Base-by-base conservation (phyloP, 2,329 filamentous ascomycete species). In the Epichloe baconii region DNA sequence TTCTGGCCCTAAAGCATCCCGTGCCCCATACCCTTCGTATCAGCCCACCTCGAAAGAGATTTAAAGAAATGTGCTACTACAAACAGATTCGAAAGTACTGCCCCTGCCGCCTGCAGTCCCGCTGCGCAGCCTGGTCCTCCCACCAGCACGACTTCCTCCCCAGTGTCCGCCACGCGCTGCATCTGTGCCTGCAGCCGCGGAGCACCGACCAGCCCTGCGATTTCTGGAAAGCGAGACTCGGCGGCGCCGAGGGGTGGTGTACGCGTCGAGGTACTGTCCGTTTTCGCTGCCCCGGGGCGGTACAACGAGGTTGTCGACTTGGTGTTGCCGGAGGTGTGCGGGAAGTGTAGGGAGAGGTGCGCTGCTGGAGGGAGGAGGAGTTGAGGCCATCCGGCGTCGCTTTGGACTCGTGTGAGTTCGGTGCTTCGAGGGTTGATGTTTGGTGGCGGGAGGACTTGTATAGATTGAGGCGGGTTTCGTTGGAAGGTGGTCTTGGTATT, bases 51-150 rank as follows among this genome's bases (percentile, higher is more conserved):
- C 36, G 21, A 21, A 21, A 23, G 11, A 42, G 21, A 11, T 5
- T 5, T 12, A 40, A 36, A 36, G 12, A 21, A 36, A 52, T 49
- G 47, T 52, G 47, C 48, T 26, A 46, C 44, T 52, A n/a, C 45
- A 44, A 34, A 11, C 41, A 48, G 38, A 42, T 52, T 37, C 42
- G 49, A 34, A 31, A 47, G 14, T 47, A 19, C 21, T 50, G 50
- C 49, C 42, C 42, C 26, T 54, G 51, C 40, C 19, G 35, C 36
- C 11, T 51, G 3, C 34, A 41, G 38, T 14, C 12, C 35, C 15
- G 47, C 41, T 52, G 50, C 45, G 41, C 45, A 14, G 14, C 34
- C 23, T 43, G 50, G 36, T 19, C 49, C 5, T 5, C 8, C 34
- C 19, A 43, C 8, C 40, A 23, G 14, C 15, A 38, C 34, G 34